Base-by-base conservation (phyloP, 768 basidiomycete species). In the Lepiota venenata region DNA sequence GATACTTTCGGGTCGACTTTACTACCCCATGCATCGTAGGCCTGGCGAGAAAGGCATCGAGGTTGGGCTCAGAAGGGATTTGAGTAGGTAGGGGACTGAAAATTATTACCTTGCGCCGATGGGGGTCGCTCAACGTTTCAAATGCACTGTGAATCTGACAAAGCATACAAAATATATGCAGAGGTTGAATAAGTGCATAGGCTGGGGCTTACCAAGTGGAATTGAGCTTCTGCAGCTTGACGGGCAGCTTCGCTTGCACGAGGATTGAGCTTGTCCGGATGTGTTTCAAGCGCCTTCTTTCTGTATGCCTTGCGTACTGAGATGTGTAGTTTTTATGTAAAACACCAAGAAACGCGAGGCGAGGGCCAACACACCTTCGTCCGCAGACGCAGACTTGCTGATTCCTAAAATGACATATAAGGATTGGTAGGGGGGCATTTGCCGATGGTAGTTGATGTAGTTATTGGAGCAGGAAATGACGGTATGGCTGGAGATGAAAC, bases 191-290 rank as follows among this genome's bases (percentile, higher is more conserved):
- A 3, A 20, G 47, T 10, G 48, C 14, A 22, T 55, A 47, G 10
- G 15, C 12, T 29, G n/a, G 32, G 15, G 58, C 72, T 60, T 66
- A 86, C 86, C 74, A 77, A 74, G 62, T 79, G 83, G 60, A 88
- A 88, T 57, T 75, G 77, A 37, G 75, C 74, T 61, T 81, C 79
- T 7, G 85, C 81, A 16, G 63, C 71, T 52, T 76, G 73, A 62
- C 78, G 82, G 56, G 81, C 79, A 53, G 73, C 68, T 41, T 77
- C 75, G 40, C 69, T 77, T 7, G 81, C 79, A 27, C 67, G 67
- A 36, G 77, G 82, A 10, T 79, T 79, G 44, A 87, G 78, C 60
- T 86, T 87, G 60, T 88, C 87, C 9, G 87, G 87, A 63, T 88
- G 87, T 1, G 87, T 88, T 64, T 85, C 83, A 22, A 88, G 71